Conservation (phyloP, 2,329 filamentous ascomycete species). For the Fusarium sp. region DNA sequence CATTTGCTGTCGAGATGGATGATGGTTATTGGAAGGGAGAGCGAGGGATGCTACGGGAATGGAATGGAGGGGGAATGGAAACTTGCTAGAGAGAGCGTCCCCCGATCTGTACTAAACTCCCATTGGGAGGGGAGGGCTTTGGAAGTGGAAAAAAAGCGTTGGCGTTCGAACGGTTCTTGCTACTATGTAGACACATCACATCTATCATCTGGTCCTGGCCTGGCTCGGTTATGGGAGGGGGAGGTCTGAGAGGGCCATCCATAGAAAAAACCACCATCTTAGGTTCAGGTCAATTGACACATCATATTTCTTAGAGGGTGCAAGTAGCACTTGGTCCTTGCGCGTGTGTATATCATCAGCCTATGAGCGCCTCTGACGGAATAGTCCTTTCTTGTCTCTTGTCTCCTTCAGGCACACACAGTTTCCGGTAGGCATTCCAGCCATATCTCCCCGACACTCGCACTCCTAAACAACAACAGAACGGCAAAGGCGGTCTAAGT, state of each 20-base stretch:
- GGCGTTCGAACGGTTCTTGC: conserved; percentile 45
- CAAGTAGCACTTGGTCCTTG: not conserved
- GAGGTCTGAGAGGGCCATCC: conserved; percentile 3
- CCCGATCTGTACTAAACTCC: conserved; percentile 35
- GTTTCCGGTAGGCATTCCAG: not conserved
- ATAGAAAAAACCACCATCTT: conserved; percentile 10
- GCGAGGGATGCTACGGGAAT: conserved; percentile 9
- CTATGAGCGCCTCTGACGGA: not conserved
- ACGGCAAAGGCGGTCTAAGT: not conserved
- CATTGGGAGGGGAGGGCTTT: conserved; percentile 26
- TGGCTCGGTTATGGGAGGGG: conserved; percentile 11
- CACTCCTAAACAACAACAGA: not conserved
- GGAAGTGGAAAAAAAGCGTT: conserved; percentile 44
- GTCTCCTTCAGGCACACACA: not conserved
- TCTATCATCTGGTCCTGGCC: conserved; percentile 15
- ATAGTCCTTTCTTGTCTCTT: not conserved
- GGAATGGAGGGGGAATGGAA: not conserved
- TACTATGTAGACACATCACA: conserved; percentile 26
- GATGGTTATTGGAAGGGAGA: not conserved
- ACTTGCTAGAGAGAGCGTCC: conserved; percentile 13
- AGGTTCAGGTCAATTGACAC: conserved; percentile 25
- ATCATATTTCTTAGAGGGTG: conserved; percentile 5
- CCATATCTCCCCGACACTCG: not conserved
- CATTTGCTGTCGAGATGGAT: not conserved
- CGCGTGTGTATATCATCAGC: not conserved